Conservation (phyloP, 1,284 basidiomycete species). For the Neonothopanus nambi region DNA sequence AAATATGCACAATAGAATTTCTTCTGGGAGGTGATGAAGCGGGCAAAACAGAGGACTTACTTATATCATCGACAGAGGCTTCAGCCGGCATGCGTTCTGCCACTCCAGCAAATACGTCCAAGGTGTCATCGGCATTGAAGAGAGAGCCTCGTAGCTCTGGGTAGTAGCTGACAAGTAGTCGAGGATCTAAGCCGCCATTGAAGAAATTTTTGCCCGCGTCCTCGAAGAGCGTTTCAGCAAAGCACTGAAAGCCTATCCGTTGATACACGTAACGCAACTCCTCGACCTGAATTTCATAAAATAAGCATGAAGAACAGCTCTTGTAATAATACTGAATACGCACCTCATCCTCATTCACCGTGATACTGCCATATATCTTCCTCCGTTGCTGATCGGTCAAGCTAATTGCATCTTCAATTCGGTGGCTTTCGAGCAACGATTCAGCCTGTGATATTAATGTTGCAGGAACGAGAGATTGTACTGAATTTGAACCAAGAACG, state of each 20-base stretch:
- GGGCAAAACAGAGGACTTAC: constrained; percentile 49
- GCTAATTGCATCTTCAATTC: constrained; percentile 62
- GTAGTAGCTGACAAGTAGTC: constrained; percentile 74
- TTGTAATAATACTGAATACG: constrained; percentile 15
- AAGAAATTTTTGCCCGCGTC: constrained; percentile 76
- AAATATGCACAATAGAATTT: neutral
- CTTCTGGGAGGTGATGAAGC: constrained; percentile 6
- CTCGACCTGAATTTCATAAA: constrained; percentile 45
- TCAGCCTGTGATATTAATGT: constrained; percentile 76
- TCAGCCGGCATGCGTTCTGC: constrained; percentile 63
- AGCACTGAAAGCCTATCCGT: constrained; percentile 71
- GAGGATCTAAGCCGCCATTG: constrained; percentile 72
- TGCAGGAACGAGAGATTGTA: constrained; percentile 70
- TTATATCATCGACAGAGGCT: constrained; percentile 69
- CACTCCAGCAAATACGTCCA: constrained; percentile 69
- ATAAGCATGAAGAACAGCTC: neutral
- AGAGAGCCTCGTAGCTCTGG: constrained; percentile 66
- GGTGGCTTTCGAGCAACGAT: constrained; percentile 63
- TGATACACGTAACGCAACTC: constrained; percentile 77
- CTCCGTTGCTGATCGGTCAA: constrained; percentile 62
- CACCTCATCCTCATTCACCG: constrained; percentile 55
- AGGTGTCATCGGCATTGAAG: constrained; percentile 45
- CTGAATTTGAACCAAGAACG: constrained; percentile 58
- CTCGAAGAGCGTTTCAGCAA: constrained; percentile 72
- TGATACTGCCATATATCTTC: constrained; percentile 51